These are phyloP conservation scores for Suillus fuscotomentosus DNA, from an alignment of 768 basidiomycete genomes.

Conservation along the genomic window DNA sequence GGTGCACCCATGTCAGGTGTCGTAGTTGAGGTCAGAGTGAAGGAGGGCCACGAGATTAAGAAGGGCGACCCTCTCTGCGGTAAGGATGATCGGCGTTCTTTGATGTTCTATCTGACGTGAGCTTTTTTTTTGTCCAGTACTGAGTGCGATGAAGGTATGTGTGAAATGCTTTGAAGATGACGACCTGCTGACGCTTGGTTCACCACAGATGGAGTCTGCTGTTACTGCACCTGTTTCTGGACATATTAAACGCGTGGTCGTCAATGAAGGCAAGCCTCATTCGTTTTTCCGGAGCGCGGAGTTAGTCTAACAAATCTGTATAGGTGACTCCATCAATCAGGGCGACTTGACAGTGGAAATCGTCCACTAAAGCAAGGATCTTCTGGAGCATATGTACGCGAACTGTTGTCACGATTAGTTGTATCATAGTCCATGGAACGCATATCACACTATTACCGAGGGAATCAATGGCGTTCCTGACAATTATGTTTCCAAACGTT, in stretches of 20 bases:
- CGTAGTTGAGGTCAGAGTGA: conserved; percentile 95
- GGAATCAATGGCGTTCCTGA: conserved; percentile 1
- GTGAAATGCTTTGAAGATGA: neutral
- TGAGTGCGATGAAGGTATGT: conserved; percentile 92
- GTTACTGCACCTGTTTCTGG: conserved; percentile 97
- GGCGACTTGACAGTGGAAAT: conserved; percentile 92
- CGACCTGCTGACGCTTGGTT: conserved; percentile 17
- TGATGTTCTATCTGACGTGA: conserved; percentile 19
- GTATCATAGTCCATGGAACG: conserved; percentile 16
- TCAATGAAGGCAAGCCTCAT: conserved; percentile 68
- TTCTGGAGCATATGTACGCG: conserved; percentile 8
- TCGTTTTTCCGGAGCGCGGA: neutral
- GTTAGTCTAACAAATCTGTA: conserved; percentile 7
- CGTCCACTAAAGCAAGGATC: conserved; percentile 47
- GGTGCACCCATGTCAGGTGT: conserved; percentile 98
- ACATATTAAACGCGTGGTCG: conserved; percentile 90
- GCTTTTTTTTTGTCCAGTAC: conserved; percentile 44
- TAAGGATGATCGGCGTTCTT: conserved; percentile 37
- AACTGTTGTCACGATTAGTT: conserved; percentile 18
- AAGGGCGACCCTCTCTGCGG: conserved; percentile 95
- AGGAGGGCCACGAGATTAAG: conserved; percentile 97
- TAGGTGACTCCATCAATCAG: conserved; percentile 92
- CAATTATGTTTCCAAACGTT: neutral
- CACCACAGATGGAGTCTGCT: conserved; percentile 89
- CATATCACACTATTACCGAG: conserved; percentile 7